phyloP scores from a whole-genome alignment of 768 basidiomycete species.

The Cantharellus cinnabarinus region DNA sequence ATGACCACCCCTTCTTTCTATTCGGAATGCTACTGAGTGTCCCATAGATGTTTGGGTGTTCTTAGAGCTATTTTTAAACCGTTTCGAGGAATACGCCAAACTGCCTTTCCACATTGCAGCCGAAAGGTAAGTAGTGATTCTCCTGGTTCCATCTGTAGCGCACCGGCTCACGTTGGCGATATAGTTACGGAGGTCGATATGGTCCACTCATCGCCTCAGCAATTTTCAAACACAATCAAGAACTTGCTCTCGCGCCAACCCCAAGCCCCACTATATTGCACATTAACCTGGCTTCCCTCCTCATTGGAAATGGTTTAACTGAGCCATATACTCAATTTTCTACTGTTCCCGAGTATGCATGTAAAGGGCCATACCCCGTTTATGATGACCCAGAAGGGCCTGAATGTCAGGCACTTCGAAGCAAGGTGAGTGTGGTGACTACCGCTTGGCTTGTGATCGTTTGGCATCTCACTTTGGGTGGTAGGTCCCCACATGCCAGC shows the following conservation, averaged over 20 bases:
- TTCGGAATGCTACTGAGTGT: background rate
- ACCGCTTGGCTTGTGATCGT: background rate
- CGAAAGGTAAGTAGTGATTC: conserved; percentile 26
- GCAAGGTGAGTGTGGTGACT: conserved; percentile 19
- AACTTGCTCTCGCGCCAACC: conserved; percentile 23
- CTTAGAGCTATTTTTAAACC: conserved; percentile 57
- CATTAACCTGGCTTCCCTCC: conserved; percentile 65
- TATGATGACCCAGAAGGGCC: conserved; percentile 45
- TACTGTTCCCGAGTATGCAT: conserved; percentile 59
- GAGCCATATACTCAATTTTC: conserved; percentile 69
- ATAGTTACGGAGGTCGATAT: conserved; percentile 38
- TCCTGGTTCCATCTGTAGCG: background rate
- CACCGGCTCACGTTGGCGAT: background rate
- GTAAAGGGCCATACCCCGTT: conserved; percentile 64
- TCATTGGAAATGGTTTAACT: conserved; percentile 77
- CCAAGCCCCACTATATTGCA: conserved; percentile 29
- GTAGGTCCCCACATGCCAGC: conserved; percentile 45
- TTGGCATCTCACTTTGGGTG: background rate
- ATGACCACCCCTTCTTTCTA: background rate
- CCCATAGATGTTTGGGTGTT: conserved; percentile 60
- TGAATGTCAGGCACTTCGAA: conserved; percentile 39
- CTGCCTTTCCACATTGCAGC: conserved; percentile 62
- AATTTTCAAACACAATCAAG: conserved; percentile 61
- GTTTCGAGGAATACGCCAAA: conserved; percentile 51
- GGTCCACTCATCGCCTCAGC: conserved; percentile 70